Base-by-base conservation (phyloP, 495 filamentous ascomycete genomes). In the Penicillium chermesinum region DNA sequence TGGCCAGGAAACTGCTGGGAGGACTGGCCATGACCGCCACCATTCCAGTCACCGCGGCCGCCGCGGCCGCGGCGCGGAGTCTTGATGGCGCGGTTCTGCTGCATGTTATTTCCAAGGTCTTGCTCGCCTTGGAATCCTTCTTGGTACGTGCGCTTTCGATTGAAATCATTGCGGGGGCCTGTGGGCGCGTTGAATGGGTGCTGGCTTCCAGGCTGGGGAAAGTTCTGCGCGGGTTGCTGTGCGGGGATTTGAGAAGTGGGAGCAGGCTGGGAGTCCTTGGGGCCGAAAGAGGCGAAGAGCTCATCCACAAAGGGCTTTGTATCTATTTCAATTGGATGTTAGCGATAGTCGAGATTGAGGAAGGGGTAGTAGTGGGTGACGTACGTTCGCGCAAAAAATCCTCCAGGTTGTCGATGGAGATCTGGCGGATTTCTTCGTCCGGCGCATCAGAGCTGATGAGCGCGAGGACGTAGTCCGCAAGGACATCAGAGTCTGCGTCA, bases 381-480 rank as follows among this genome's bases (percentile, higher is more conserved):
- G 80, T 34, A 63, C 60, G 41, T 53, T 94, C 87, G 69, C 82
- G 80, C 7, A 98, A 68, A 62, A 97, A 97, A 61, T 96, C 91
- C 17, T 87, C 82, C 38, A 97, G 76, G 56, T 90, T 86, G 37
- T 82, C 79, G 54, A 88, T 78, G 47, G 86, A 91, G 15, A 84
- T 79, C 58, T 79, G 74, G 58, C 83, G 81, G 30, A 95, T 84
- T 41, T 83, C 76, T 3, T 85, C 78, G n/a, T 80, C 78, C 16
- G 82, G 77, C 50, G 86, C 87, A 56, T 96, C 89, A 44, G 88
- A 83, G 46, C 81, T 81, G 25, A 96, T 74, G 8, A 98, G 80
- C n/a, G 91, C 91, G 22, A 96, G 72, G 0, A 98, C 88, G 60
- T 96, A 98, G 61, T 98, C 93, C 22, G 90, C 91, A 13, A 98